phyloP scores from a whole-genome alignment of 164 flowering plant species.

The Echeveria elegans region DNA sequence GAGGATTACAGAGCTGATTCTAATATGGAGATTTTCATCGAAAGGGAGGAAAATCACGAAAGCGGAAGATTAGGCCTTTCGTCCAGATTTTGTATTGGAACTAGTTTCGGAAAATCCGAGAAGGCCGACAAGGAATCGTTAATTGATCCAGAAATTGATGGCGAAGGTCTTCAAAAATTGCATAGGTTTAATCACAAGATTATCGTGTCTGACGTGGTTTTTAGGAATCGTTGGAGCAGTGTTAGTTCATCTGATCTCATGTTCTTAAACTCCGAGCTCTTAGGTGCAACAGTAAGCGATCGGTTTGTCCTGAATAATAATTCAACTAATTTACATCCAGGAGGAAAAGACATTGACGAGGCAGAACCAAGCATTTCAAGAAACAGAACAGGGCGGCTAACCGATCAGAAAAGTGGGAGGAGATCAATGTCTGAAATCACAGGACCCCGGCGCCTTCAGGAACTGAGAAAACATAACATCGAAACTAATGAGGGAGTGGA shows the following conservation, averaged over 20 bases:
- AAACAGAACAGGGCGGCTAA: too few species aligned
- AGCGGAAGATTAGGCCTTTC: too few species aligned
- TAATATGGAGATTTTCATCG: too few species aligned
- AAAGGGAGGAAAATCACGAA: too few species aligned
- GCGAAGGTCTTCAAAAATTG: conserved; percentile 17
- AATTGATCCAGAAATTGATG: conserved; percentile 14
- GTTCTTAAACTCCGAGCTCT: conserved; percentile 60
- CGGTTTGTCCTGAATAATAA: conserved; percentile 27
- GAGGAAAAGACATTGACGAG: conserved; percentile 36
- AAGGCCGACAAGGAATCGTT: conserved; percentile 15
- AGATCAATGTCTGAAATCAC: conserved; percentile 76
- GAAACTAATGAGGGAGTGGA: conserved; percentile 7
- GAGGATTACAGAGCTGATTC: conserved; percentile 26
- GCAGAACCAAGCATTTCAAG: conserved; percentile 8
- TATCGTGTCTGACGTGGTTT: conserved; percentile 45
- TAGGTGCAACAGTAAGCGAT: conserved; percentile 29
- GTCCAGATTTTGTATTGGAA: conserved; percentile 34
- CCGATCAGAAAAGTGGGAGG: conserved; percentile 7
- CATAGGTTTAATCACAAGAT: conserved; percentile 61
- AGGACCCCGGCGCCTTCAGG: conserved; percentile 35
- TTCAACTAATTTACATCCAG: conserved; percentile 25
- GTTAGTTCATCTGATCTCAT: conserved; percentile 65
- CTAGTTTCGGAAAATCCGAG: conserved; percentile 26
- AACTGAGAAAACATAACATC: background rate
- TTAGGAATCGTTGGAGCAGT: conserved; percentile 74